phyloP scores from a whole-genome alignment of 2,329 filamentous ascomycete genomes.

The Dactylellina parvicollis region DNA sequence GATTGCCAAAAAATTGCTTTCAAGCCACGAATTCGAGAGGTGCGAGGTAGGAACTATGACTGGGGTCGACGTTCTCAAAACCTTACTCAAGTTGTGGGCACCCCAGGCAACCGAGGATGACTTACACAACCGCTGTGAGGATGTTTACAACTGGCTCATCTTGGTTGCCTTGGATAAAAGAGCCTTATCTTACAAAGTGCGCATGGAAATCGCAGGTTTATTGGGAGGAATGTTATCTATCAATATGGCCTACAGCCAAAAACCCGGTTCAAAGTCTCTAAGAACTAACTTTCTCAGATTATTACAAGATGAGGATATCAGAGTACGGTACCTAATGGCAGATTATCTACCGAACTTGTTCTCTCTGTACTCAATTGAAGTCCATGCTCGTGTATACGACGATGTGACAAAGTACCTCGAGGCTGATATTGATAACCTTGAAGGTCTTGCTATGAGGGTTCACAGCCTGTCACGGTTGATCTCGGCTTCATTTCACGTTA shows the following conservation, averaged over 20 bases:
- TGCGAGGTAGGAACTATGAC: slow-evolving; percentile 78
- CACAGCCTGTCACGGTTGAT: slow-evolving; percentile 80
- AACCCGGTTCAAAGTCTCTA: slow-evolving; percentile 65
- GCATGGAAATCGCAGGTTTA: slow-evolving; percentile 74
- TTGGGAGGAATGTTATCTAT: slow-evolving; percentile 75
- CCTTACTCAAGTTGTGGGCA: slow-evolving; percentile 72
- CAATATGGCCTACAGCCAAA: slow-evolving; percentile 73
- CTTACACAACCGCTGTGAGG: slow-evolving; percentile 73
- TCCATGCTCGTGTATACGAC: slow-evolving; percentile 84
- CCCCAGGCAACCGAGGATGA: slow-evolving; percentile 67
- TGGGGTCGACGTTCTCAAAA: slow-evolving; percentile 74
- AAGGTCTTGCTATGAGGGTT: slow-evolving; percentile 86
- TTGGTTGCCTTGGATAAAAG: slow-evolving; percentile 73
- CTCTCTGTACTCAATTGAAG: slow-evolving; percentile 78
- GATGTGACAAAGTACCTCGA: slow-evolving; percentile 86
- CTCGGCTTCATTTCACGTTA: slow-evolving; percentile 82
- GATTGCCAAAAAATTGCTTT: slow-evolving; percentile 65
- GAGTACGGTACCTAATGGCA: slow-evolving; percentile 80
- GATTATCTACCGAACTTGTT: slow-evolving; percentile 78
- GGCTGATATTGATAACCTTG: slow-evolving; percentile 73
- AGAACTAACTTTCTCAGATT: slow-evolving; percentile 79
- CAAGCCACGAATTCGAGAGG: slow-evolving; percentile 71
- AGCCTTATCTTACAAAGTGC: slow-evolving; percentile 74
- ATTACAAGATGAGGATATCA: slow-evolving; percentile 72
- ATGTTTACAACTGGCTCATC: slow-evolving; percentile 83